Conservation (phyloP, 2,329 filamentous ascomycete genomes). For the Penicillium sclerotigenum region DNA sequence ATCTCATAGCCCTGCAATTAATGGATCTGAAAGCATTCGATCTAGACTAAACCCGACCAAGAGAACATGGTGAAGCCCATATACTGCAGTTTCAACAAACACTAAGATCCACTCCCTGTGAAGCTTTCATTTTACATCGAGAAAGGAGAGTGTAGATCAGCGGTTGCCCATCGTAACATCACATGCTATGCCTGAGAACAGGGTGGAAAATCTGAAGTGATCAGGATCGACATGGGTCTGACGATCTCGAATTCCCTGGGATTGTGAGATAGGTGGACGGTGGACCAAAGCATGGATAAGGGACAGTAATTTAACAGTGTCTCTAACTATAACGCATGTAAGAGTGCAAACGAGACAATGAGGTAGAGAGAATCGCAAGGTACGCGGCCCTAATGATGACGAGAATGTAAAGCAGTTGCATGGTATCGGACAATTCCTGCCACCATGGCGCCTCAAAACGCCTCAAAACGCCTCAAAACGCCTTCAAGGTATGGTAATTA, state of each 20-base stretch:
- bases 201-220: background rate
- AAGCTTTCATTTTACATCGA: background rate
- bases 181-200: background rate
- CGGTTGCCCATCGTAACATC: conserved; percentile 6
- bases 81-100: background rate
- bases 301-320: background rate
- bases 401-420: background rate
- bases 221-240: background rate
- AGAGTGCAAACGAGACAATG: background rate
- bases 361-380: no score
- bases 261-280: background rate
- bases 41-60: background rate
- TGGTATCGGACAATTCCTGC: background rate
- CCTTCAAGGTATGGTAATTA: background rate
- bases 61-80: background rate
- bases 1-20: background rate
- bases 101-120: background rate
- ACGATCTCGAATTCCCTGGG: background rate
- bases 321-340: background rate
- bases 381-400: no score
- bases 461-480: background rate
- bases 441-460: background rate
- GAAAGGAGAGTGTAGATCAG: background rate
- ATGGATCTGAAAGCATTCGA: background rate
- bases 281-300: background rate